These are phyloP conservation scores for Pichia pseudocactophila DNA, from an alignment of 805 yeast genomes.

Conservation along the genomic window DNA sequence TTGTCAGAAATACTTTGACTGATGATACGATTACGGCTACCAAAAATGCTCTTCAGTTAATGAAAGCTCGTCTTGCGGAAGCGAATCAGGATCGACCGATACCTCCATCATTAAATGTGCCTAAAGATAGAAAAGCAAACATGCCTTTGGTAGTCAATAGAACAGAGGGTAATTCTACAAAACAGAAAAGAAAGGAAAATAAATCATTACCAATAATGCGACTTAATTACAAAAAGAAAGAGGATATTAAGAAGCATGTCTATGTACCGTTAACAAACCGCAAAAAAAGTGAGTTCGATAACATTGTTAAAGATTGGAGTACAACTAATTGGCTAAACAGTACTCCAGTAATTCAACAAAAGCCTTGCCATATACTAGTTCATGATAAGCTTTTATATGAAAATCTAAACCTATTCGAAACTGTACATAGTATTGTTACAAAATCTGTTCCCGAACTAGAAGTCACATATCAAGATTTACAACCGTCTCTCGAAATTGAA, in stretches of 20 bases:
- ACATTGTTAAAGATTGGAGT: conserved; percentile 20
- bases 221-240: neutral
- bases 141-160: neutral
- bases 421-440: conserved; percentile 11
- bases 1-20: no score
- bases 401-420: conserved; percentile 14
- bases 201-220: neutral
- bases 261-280: neutral
- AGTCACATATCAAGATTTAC: neutral
- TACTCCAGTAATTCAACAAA: conserved; percentile 10
- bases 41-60: no score
- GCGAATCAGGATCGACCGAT: no score
- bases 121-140: neutral
- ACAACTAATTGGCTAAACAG: conserved; percentile 16
- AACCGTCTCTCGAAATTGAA: conserved; percentile 15
- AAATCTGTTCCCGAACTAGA: conserved; percentile 3
- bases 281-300: conserved; percentile 16
- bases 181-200: neutral
- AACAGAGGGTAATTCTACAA: neutral
- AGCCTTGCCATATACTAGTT: conserved; percentile 19
- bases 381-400: conserved; percentile 21
- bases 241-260: neutral
- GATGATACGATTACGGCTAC: no score
- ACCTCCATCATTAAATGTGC: no score
- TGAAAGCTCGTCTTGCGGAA: no score